phyloP scores from a whole-genome alignment of 495 filamentous ascomycete species.

The Rhizodiscina lignyota region DNA sequence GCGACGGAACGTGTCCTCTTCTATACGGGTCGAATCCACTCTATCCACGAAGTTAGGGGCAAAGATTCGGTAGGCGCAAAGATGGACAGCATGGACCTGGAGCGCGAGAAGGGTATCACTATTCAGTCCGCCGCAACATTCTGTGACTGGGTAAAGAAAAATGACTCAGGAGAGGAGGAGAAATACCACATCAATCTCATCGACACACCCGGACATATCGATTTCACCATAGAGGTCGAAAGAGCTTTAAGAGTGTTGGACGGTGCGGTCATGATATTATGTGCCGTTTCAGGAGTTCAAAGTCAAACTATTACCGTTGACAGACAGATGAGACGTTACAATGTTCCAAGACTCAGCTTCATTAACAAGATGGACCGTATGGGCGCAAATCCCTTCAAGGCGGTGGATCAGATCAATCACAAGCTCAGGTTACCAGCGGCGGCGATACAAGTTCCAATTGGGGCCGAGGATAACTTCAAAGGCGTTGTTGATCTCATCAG shows the following conservation, averaged over 20 bases:
- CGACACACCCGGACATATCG: constrained; percentile 97
- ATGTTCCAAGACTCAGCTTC: constrained; percentile 87
- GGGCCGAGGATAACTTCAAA: constrained; percentile 77
- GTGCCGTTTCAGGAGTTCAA: constrained; percentile 94
- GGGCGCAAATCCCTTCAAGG: constrained; percentile 97
- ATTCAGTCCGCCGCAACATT: constrained; percentile 97
- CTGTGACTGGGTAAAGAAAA: constrained; percentile 86
- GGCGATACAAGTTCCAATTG: constrained; percentile 91
- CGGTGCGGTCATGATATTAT: constrained; percentile 96
- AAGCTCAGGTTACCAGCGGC: constrained; percentile 88
- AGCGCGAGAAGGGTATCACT: constrained; percentile 96
- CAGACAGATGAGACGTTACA: constrained; percentile 96
- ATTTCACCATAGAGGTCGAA: constrained; percentile 99
- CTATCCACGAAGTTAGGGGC: constrained; percentile 94
- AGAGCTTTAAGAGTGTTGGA: constrained; percentile 89
- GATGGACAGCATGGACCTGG: constrained; percentile 99
- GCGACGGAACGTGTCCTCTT: constrained; percentile 93
- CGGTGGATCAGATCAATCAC: constrained; percentile 88
- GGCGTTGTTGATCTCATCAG: constrained; percentile 87
- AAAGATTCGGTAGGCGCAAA: constrained; percentile 94
- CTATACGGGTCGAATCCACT: constrained; percentile 93
- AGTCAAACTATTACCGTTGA: constrained; percentile 97
- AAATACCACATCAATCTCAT: constrained; percentile 97
- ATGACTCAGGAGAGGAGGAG: constrained; percentile 56
- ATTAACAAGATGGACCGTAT: constrained; percentile 99